Evolutionary conservation across 2,329 filamentous ascomycete species (phyloP).

Genomic region (Colletotrichum tofieldiae): DNA sequence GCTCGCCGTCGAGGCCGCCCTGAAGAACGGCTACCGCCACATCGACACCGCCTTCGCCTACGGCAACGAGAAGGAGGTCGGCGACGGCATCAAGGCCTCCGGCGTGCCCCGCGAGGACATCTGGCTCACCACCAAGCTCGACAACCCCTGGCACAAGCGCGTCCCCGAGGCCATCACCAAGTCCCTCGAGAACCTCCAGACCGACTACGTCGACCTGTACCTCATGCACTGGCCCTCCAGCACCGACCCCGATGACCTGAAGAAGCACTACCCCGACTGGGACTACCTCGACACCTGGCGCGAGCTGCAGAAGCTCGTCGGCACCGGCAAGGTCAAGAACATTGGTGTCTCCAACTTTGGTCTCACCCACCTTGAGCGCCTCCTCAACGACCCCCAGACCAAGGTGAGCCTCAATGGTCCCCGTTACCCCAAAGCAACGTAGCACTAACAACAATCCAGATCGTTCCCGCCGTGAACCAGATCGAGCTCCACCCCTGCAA

Average conservation of each 20-base stretch:
- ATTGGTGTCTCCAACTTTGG: slow-evolving; percentile 92
- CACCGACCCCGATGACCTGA: slow-evolving; percentile 72
- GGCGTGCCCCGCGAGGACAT: slow-evolving; percentile 77
- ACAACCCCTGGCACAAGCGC: slow-evolving; percentile 84
- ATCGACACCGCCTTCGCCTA: slow-evolving; percentile 85
- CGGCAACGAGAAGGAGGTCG: slow-evolving; percentile 81
- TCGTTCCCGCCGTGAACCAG: slow-evolving; percentile 82
- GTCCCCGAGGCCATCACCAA: slow-evolving; percentile 74
- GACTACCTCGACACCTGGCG: slow-evolving; percentile 86
- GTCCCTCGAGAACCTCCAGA: slow-evolving; percentile 73
- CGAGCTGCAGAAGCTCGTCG: slow-evolving; percentile 79
- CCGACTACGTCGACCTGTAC: slow-evolving; percentile 79
- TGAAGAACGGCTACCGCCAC: slow-evolving; percentile 80
- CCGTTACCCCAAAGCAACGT: too few species aligned
- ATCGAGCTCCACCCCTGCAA: slow-evolving; percentile 87
- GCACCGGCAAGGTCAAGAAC: slow-evolving; percentile 80
- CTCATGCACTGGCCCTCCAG: slow-evolving; percentile 82
- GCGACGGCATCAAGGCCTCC: slow-evolving; percentile 74
- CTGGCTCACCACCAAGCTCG: slow-evolving; percentile 86
- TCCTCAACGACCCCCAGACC: slow-evolving; percentile 76
- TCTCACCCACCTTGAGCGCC: slow-evolving; percentile 84
- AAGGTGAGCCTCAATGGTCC: slow-evolving; percentile 61
- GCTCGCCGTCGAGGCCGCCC: slow-evolving; percentile 79
- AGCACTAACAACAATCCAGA: slow-evolving; percentile 51
- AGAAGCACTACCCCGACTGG: slow-evolving; percentile 83